Conservation (phyloP, 139 green algal species). For the Nannochloris sp. region DNA sequence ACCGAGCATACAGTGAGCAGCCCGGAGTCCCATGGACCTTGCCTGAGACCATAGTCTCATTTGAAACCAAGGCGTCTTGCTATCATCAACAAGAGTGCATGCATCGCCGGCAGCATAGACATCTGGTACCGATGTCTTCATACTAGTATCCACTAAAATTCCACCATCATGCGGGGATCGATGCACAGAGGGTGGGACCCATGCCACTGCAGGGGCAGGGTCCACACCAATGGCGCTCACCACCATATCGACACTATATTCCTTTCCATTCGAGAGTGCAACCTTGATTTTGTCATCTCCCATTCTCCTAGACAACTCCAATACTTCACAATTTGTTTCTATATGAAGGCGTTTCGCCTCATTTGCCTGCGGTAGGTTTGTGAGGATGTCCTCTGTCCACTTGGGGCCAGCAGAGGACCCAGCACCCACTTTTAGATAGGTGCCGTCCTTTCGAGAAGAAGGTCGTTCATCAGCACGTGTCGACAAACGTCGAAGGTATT, state of each 20-base stretch:
- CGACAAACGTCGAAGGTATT: background rate
- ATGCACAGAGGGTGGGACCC: slow-evolving; percentile 42
- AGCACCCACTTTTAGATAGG: slow-evolving; percentile 16
- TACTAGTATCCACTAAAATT: slow-evolving; percentile 42
- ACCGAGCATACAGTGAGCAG: slow-evolving; percentile 58
- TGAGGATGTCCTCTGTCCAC: background rate
- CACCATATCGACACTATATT: slow-evolving; percentile 51
- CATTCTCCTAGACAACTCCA: background rate
- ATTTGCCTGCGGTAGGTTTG: no score
- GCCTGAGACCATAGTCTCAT: slow-evolving; percentile 74
- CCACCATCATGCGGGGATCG: slow-evolving; percentile 44
- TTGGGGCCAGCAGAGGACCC: slow-evolving; percentile 43
- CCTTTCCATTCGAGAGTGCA: slow-evolving; percentile 29
- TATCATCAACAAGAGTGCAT: slow-evolving; percentile 18
- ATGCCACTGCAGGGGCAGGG: slow-evolving; percentile 34
- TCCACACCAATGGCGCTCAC: slow-evolving; percentile 61
- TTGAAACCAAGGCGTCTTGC: slow-evolving; percentile 60
- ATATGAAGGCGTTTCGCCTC: background rate
- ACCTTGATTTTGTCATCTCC: slow-evolving; percentile 18
- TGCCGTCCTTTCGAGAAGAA: background rate
- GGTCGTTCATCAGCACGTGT: background rate
- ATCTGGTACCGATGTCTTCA: slow-evolving; percentile 30
- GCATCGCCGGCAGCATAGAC: slow-evolving; percentile 74
- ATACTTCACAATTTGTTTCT: slow-evolving; percentile 1
- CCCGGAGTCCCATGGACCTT: slow-evolving; percentile 48